These are phyloP conservation scores for Petrea volubilis DNA, from an alignment of 257 asterid species.

Conservation along the genomic window DNA sequence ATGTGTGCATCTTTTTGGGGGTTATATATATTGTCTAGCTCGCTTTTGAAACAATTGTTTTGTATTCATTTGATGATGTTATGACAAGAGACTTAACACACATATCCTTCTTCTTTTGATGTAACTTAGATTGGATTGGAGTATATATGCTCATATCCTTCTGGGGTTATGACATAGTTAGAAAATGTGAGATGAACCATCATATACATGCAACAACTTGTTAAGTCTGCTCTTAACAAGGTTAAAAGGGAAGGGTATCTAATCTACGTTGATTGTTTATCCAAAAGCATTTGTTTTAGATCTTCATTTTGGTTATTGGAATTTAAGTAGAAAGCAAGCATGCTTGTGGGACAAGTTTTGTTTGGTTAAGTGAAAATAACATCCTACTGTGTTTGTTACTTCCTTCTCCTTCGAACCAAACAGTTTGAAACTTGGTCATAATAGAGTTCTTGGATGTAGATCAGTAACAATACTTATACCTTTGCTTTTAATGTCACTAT, in stretches of 20 bases:
- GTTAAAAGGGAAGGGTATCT: background rate
- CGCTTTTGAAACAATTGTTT: conserved; percentile 13
- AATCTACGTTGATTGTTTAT: background rate
- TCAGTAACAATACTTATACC: background rate
- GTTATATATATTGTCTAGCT: conserved; percentile 15
- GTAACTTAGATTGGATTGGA: conserved; percentile 2
- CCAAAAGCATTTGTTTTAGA: background rate
- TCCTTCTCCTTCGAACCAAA: background rate
- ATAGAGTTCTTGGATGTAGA: background rate
- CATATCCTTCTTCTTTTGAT: background rate
- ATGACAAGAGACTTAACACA: background rate
- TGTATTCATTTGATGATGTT: background rate
- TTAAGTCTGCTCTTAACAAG: background rate
- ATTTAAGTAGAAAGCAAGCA: background rate
- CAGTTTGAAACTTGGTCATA: background rate
- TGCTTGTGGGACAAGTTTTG: conserved; percentile 2
- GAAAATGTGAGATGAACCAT: background rate
- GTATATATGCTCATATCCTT: background rate
- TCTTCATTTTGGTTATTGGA: background rate
- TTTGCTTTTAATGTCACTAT: background rate
- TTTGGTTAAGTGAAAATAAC: background rate
- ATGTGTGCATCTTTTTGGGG: conserved; percentile 14
- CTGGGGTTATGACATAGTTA: background rate
- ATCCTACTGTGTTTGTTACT: background rate
- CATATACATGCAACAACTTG: background rate